Evolutionary conservation across 2,329 filamentous ascomycete genomes (phyloP), one percentile per base, ranked within the genome.

Genomic region (Cercospora beticola): DNA sequence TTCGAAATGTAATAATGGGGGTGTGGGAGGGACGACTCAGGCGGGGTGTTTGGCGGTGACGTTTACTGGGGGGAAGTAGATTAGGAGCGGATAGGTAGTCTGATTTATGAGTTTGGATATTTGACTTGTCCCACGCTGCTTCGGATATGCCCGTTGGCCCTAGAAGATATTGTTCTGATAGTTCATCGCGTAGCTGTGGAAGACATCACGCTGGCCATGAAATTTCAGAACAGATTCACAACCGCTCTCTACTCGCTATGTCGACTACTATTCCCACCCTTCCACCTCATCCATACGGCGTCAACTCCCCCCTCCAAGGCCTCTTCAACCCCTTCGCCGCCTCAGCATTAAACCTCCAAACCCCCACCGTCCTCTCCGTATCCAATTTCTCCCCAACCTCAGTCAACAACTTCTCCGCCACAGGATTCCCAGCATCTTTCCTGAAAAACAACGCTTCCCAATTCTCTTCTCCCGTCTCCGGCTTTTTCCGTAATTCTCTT

Each of bases 321-420:
- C 74, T 72, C 60, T 75, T 65, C 54, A 75, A 46, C 6, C 59
- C 66, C 56, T 64, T 69, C 7, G 82, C 84, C 72, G 83, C 84
- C 66, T 82, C 77, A 64, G 82, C 76, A 79, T 90, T 86, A 76
- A 89, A 92, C 69, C 86, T 82, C 90, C 90, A 92, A 36, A 92
- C 83, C 0, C 90, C 90, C 65, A 86, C 86, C 1, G 89, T 91
- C 79, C 88, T 88, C 57, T 86, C 84, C 43, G 83, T 80, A 67
- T 90, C 88, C 26, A 88, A 74, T 23, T 46, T 62, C 68, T 74
- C 57, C 8, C 74, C 76, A 70, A 82, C 78, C 70, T 82, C 72
- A 43, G 65, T 66, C 57, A 76, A 57, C 46, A 79, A 68, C 66
- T 72, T 75, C 66, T 77, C 72, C n/a, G 76, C 77, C 9, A 74